A percentile compares a stretch with the other conserved stretches of the same genome.
These are phyloP conservation scores for Candida patagonica DNA, from an alignment of 805 yeast genomes.

Conservation along the genomic window DNA sequence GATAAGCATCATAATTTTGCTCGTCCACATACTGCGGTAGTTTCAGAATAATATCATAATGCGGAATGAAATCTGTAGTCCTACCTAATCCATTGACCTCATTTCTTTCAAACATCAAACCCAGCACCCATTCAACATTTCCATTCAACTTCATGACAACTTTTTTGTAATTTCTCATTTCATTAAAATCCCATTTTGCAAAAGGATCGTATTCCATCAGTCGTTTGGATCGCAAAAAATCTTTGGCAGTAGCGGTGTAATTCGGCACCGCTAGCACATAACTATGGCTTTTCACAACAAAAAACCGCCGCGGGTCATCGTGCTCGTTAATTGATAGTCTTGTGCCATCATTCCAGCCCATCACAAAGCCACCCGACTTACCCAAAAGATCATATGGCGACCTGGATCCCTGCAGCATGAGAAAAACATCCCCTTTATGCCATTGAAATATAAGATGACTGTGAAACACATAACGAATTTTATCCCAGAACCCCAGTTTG, in stretches of 20 bases:
- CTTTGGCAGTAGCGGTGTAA: constrained; percentile 39
- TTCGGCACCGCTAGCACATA: constrained; percentile 72
- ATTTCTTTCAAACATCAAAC: constrained; percentile 64
- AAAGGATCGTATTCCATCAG: constrained; percentile 27
- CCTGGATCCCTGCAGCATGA: constrained; percentile 53
- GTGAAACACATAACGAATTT: constrained; percentile 65
- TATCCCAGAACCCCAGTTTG: constrained; percentile 90
- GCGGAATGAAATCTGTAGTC: constrained; percentile 43
- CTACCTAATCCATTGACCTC: constrained; percentile 35
- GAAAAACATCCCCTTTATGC: constrained; percentile 34
- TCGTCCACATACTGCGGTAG: constrained; percentile 46
- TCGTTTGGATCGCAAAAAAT: constrained; percentile 20
- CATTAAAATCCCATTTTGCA: constrained; percentile 16
- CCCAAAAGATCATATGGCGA: constrained; percentile 70
- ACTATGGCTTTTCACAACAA: constrained; percentile 52
- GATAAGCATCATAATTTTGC: constrained; percentile 64
- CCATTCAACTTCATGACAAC: constrained; percentile 55
- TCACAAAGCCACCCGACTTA: constrained; percentile 63
- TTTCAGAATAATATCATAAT: constrained; percentile 51
- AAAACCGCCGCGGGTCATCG: constrained; percentile 59
- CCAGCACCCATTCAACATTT: constrained; percentile 67
- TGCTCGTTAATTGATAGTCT: constrained; percentile 51
- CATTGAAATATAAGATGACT: constrained; percentile 52
- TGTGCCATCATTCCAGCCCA: constrained; percentile 61
- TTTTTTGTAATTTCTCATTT: constrained; percentile 29